Percentiles rank a stretch among this genome's conserved stretches.
phyloP scores from a whole-genome alignment of 768 basidiomycete species.

The Tephrocybe sp. region DNA sequence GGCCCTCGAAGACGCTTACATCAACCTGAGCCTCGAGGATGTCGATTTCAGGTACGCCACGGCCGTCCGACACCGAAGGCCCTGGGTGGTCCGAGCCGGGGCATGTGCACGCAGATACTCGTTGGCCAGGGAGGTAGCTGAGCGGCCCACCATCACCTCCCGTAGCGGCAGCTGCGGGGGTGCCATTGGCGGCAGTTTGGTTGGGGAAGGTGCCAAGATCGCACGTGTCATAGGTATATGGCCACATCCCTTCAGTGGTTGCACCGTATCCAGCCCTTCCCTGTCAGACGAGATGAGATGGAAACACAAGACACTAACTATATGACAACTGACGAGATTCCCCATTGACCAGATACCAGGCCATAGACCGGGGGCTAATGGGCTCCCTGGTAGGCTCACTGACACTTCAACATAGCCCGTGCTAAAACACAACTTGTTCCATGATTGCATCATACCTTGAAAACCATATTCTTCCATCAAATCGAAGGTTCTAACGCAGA shows the following conservation, averaged over 20 bases:
- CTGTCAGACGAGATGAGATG: slow-evolving; percentile 26
- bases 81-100: slow-evolving; percentile 86
- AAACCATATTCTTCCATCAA: slow-evolving; percentile 4
- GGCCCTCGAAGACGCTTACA: slow-evolving; percentile 44
- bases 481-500: slow-evolving; percentile 19
- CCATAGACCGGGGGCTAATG: slow-evolving; percentile 74
- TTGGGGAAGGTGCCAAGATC: slow-evolving; percentile 86
- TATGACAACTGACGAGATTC: slow-evolving; percentile 49
- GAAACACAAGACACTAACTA: not conserved
- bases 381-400: slow-evolving; percentile 71
- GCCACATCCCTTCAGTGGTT: slow-evolving; percentile 85
- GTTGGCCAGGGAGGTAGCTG: slow-evolving; percentile 85
- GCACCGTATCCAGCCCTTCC: slow-evolving; percentile 89
- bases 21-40: slow-evolving; percentile 85
- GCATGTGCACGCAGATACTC: slow-evolving; percentile 87
- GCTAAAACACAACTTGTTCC: slow-evolving; percentile 96
- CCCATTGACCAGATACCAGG: slow-evolving; percentile 84
- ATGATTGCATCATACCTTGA: slow-evolving; percentile 72
- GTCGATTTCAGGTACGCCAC: slow-evolving; percentile 92
- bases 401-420: slow-evolving; percentile 87
- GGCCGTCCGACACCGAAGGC: slow-evolving; percentile 62
- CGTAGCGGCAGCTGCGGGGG: slow-evolving; percentile 58
- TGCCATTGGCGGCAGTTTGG: slow-evolving; percentile 63
- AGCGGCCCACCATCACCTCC: slow-evolving; percentile 53
- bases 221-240: slow-evolving; percentile 82